Evolutionary conservation across 257 asterid genomes (phyloP), one percentile per base, ranked within the genome.

Genomic region (Phtheirospermum japonicum): DNA sequence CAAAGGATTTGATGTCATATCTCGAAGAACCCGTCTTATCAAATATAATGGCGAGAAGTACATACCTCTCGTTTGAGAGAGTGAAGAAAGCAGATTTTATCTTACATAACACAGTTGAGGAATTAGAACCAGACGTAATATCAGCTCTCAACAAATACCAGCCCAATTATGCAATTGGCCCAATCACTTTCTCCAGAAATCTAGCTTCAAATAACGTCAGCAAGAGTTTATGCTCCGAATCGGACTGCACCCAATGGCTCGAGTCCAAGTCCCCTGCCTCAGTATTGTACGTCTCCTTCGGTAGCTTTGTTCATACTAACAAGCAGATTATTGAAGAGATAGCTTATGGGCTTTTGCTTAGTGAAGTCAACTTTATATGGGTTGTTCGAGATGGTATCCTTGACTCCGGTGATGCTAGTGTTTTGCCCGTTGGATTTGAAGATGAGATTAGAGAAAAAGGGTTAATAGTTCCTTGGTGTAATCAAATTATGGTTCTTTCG

Each of bases 1-100:
- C 83, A 23, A 73, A 64, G 37, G 86, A 85, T 37, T 13, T 85
- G 26, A 75, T 74, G 81, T 71, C 85, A 0, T 79, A 69, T 60
- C 68, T 83, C 12, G 61, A 54, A 19, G 57, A 75, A 19, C 70
- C 73, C 20, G 76, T 69, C 28, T 23, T 12, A 3, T 3, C 19
- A 5, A 45, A 13, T 0, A 12, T 7, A 45, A 12, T 18, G 0
- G 0, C 18, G 19, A 45, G 1, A 42, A 13, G n/a, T 42, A 1
- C 12, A 5, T 42, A 3, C 49, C 2, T 42, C 14, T 12, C 49
- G 8, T 42, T 54, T 31, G 65, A 31, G 0, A 65, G 16, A 16
- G 56, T 70, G 57, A 17, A 66, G 28, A 23, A 23, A 23, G 28
- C 28, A 23, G 28, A 23, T 23, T 23, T 23, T 23, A 23, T 23